Conservation (phyloP, 2,329 filamentous ascomycete genomes). For the Fusarium penzigii region DNA sequence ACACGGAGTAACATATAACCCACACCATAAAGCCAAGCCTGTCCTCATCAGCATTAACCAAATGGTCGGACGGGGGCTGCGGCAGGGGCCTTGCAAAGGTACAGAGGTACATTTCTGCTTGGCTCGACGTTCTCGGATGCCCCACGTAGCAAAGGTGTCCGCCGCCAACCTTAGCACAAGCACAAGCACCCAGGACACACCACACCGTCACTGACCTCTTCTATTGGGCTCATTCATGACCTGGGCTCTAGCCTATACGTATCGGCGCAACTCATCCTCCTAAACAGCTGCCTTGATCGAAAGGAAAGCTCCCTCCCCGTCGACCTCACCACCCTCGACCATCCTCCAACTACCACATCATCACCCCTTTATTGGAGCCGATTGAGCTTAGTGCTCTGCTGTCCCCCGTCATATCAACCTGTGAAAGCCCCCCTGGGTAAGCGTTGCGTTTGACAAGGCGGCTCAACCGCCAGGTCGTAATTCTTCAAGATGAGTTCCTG, state of each 20-base stretch:
- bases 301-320: conserved; percentile 11
- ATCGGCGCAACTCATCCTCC: conserved; percentile 26
- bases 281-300: conserved; percentile 29
- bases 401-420: conserved; percentile 7
- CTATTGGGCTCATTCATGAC: neutral
- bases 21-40: conserved; percentile 13
- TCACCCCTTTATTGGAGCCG: conserved; percentile 13
- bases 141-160: conserved; percentile 34
- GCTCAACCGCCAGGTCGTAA: conserved; percentile 34
- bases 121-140: conserved; percentile 15
- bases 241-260: conserved; percentile 1
- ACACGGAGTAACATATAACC: neutral
- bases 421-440: conserved; percentile 27
- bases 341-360: conserved; percentile 10
- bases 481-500: conserved; percentile 42
- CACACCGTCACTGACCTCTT: conserved; percentile 22
- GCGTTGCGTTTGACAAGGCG: conserved; percentile 25
- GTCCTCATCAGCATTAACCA: no score
- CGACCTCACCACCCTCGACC: conserved; percentile 1
- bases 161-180: conserved; percentile 23
- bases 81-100: conserved; percentile 1
- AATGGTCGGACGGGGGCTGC: no score
- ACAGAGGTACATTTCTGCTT: conserved; percentile 17
- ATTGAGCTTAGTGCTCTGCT: conserved; percentile 23
- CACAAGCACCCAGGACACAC: conserved; percentile 6